Evolutionary conservation across 2,329 filamentous ascomycete genomes (phyloP).

Genomic region (Penicillium sp.): DNA sequence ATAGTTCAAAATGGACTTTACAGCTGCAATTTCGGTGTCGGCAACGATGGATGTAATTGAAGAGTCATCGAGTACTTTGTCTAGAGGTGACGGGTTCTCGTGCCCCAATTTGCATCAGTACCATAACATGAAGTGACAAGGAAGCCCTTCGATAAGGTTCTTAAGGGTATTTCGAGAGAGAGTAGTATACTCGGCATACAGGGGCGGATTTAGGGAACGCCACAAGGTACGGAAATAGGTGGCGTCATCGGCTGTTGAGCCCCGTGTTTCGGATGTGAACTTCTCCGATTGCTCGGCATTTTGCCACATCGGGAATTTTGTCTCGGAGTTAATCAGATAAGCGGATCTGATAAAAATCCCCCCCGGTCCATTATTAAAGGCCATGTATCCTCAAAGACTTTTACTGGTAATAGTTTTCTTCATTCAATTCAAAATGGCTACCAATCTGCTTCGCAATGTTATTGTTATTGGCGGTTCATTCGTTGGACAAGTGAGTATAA

Average conservation of each 20-base stretch:
- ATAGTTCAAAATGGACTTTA: too few species aligned
- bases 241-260: slow-evolving; percentile 11
- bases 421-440: slow-evolving; percentile 21
- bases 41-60: too few species aligned
- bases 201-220: not conserved
- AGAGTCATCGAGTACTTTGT: too few species aligned
- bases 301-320: slow-evolving; percentile 4
- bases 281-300: slow-evolving; percentile 14
- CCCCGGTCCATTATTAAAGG: not conserved
- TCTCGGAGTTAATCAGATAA: slow-evolving; percentile 24
- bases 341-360: not conserved
- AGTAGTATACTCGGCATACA: not conserved
- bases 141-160: not conserved
- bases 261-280: slow-evolving; percentile 9
- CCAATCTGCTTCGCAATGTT: slow-evolving; percentile 29
- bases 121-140: too few species aligned
- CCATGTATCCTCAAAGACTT: not conserved
- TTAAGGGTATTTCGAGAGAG: not conserved
- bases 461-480: slow-evolving; percentile 37
- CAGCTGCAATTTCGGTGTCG: too few species aligned
- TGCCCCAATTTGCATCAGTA: too few species aligned
- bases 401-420: not conserved
- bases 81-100: too few species aligned
- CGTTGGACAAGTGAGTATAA: slow-evolving; percentile 29
- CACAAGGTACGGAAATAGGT: not conserved